Base-by-base conservation (phyloP, 2,329 filamentous ascomycete genomes). In the Cryphonectria radicalis region DNA sequence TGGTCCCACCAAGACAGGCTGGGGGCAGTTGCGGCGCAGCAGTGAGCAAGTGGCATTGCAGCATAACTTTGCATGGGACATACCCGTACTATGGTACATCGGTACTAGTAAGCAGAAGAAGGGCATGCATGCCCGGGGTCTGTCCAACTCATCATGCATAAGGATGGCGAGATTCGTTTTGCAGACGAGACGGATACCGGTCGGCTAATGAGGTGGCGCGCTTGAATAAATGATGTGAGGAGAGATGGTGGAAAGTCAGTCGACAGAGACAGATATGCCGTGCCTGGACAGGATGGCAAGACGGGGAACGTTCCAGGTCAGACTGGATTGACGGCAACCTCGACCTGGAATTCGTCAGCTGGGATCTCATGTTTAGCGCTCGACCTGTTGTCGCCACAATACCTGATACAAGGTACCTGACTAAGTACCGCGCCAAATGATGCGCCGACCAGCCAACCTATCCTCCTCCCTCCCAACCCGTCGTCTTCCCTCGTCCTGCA, bases 91-190 rank as follows among this genome's bases (percentile, higher is more conserved):
- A 50, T 10, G 46, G 46, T 50, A n/a, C 46, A 50, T 50, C 8
- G 22, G 46, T 22, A 11, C 46, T 50, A 50, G 25, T 28, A 35
- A 28, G 25, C 55, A 57, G 22, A 25, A 57, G 55, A 59, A 59
- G 14, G 14, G 13, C 55, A 53, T 53, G 46, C 46, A 32, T 59
- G 55, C 55, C 55, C 14, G 55, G 55, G 8, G 28, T 14, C 17
- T 28, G 32, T 62, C 78, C 78, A 80, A 73, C 77, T 80, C 79
- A 81, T 80, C 79, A 75, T 81, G 82, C 81, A 83, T 82, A 75
- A 79, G 77, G 72, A 74, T 73, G 46, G 70, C 74, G 71, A 75
- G 72, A 77, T 74, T 76, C 11, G 32, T 40, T 40, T 28, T n/a
- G 22, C 4, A n/a, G 35, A 62, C 59, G 59, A 37, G 59, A 62